phyloP scores from a whole-genome alignment of 2,329 filamentous ascomycete species.

The Phialocephala sp. region DNA sequence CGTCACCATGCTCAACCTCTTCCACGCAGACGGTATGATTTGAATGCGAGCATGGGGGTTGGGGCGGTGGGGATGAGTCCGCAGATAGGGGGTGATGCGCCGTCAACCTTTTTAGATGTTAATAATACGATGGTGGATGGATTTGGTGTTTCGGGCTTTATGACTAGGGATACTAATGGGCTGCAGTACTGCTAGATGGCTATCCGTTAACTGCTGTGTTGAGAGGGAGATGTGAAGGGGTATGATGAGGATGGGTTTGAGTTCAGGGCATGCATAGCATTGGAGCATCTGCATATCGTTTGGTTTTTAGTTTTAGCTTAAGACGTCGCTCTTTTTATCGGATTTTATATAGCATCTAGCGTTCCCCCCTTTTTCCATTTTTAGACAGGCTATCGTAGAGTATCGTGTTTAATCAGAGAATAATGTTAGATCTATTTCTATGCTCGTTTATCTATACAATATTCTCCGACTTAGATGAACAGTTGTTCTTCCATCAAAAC shows the following conservation, averaged over 20 bases:
- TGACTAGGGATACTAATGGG: slow-evolving; percentile 14
- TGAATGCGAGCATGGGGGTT: slow-evolving; percentile 4
- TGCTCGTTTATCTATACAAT: too few relatives aligned
- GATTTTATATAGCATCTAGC: not conserved
- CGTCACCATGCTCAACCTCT: slow-evolving; percentile 24
- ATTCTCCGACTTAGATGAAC: not conserved
- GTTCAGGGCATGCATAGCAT: too few relatives aligned
- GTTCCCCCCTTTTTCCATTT: not conserved
- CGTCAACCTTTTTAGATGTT: slow-evolving; percentile 22
- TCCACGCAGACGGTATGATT: slow-evolving; percentile 19
- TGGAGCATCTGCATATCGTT: not conserved
- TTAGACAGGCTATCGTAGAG: not conserved
- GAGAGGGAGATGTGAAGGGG: too few relatives aligned
- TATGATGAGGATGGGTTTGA: too few relatives aligned
- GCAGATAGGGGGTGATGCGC: slow-evolving; percentile 19
- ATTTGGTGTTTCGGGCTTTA: slow-evolving; percentile 23
- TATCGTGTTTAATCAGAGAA: not conserved
- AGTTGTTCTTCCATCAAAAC: not conserved
- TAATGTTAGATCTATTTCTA: not conserved
- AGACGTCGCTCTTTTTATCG: not conserved
- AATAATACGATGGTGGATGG: slow-evolving; percentile 9
- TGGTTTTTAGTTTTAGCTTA: not conserved
- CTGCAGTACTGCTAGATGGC: slow-evolving; percentile 21
- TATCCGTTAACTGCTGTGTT: not conserved
- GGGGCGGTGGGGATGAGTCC: slow-evolving; percentile 12